Percentiles rank a stretch among this genome's conserved stretches.
phyloP scores from a whole-genome alignment of 2,329 filamentous ascomycete genomes.

The Nothophoma quercina region DNA sequence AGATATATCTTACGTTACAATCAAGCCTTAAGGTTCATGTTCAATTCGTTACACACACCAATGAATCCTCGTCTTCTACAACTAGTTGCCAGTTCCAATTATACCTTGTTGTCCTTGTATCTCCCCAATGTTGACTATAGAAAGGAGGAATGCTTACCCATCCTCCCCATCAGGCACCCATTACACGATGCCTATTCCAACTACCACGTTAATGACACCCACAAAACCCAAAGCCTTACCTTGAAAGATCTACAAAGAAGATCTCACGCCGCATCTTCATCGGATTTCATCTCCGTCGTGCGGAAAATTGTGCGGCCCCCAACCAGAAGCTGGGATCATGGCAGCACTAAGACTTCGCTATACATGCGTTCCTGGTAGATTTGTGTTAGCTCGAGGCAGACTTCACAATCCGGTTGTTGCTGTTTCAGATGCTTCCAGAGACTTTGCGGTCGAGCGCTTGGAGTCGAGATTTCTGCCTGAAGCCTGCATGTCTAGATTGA shows the following conservation, averaged over 20 bases:
- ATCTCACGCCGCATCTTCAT: not conserved
- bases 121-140: too few relatives aligned
- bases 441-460: not conserved
- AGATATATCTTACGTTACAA: not conserved
- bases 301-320: not conserved
- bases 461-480: not conserved
- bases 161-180: not conserved
- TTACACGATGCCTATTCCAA: not conserved
- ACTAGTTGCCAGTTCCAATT: too few relatives aligned
- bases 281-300: not conserved
- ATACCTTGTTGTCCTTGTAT: too few relatives aligned
- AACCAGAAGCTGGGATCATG: not conserved
- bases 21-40: not conserved
- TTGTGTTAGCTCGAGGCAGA: constrained; percentile 2
- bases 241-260: not conserved
- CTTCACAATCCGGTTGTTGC: not conserved
- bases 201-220: not conserved
- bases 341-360: not conserved
- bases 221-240: not conserved
- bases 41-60: too few relatives aligned
- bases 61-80: too few relatives aligned
- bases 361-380: not conserved
- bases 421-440: not conserved
- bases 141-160: not conserved
- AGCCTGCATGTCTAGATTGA: not conserved